Base-by-base conservation (phyloP, 441 rosid genomes). In the Pelargonium exstipulatum region DNA sequence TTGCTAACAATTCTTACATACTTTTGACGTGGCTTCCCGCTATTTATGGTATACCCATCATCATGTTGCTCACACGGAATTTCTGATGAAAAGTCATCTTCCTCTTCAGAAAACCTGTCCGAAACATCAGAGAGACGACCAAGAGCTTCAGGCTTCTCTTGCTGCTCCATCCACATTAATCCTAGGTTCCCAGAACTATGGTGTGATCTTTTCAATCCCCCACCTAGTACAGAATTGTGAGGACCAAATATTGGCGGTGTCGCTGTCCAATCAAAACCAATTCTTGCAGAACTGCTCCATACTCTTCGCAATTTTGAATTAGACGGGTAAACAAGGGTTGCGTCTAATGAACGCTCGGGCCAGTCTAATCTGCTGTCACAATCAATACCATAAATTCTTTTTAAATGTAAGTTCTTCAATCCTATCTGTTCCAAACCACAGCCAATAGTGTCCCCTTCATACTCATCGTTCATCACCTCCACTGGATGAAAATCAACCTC, bases 1-100 rank as follows among this genome's bases (percentile, higher is more conserved):
- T 95, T 95, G 87, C 99, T 88, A 51, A 91, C 95, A 60, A 95
- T 88, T 55, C 99, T 81, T 3, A 89, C 90, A 65, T 92, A 95
- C 70, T 78, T 85, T n/a, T 80, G 72, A 57, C 70, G 68, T 42
- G 83, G 65, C 75, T 76, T 86, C 1, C 49, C 26, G 32, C 46
- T 80, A 13, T 76, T 55, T 12, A 3, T 68, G 22, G n/a, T n/a
- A n/a, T 5, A 57, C 26, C 62, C 62, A 22, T 20, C 62, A 58
- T 58, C 62, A 20, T 58, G 13, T 67, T 73, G 71, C 62, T 76
- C 81, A 46, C 35, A 22, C 10, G 82, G 78, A 69, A 66, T 72
- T 77, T 85, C 85, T 2, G 64, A n/a, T 73, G 82, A 62, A 9
- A 55, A 68, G 65, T 84, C 88, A 26, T 76, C 87, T 67, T 83